A percentile compares a stretch with the other conserved stretches of the same genome.
Conservation (phyloP, 495 filamentous ascomycete species). For the Talaromyces liani region DNA sequence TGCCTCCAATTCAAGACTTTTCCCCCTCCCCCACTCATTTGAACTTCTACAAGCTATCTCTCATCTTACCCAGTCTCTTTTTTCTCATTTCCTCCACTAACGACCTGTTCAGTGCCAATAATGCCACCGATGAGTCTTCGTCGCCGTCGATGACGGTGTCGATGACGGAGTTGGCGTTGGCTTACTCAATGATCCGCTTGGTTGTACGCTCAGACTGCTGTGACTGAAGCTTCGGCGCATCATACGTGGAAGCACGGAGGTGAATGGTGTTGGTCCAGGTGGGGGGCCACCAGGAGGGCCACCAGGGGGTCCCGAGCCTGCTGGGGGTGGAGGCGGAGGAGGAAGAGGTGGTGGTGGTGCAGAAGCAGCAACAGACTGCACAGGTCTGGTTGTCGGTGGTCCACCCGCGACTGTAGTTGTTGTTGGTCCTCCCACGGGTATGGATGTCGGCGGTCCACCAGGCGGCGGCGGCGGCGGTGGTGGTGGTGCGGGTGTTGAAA, state of each 20-base stretch:
- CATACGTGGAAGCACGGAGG: not conserved
- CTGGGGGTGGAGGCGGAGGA: no score
- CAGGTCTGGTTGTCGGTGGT: not conserved
- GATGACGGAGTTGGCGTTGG: not conserved
- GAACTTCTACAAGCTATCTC: no score
- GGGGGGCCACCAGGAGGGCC: no score
- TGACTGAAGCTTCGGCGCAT: not conserved
- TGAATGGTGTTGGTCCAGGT: not conserved
- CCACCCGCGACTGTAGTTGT: not conserved
- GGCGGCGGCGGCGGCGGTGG: constrained; percentile 36
- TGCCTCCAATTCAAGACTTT: no score
- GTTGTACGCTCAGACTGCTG: not conserved
- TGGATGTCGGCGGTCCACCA: not conserved
- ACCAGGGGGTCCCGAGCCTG: not conserved
- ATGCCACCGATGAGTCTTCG: not conserved
- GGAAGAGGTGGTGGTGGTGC: no score
- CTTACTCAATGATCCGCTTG: not conserved
- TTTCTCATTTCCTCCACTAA: not conserved
- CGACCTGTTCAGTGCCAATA: not conserved
- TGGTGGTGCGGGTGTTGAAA: constrained; percentile 28
- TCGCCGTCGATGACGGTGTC: not conserved
- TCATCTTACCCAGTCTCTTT: no score
- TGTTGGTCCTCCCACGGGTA: not conserved
- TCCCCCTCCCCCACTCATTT: no score
- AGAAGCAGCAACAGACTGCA: no score